Evolutionary conservation across 2,329 filamentous ascomycete genomes (phyloP).

Genomic region (Harringtonia aguacate): DNA sequence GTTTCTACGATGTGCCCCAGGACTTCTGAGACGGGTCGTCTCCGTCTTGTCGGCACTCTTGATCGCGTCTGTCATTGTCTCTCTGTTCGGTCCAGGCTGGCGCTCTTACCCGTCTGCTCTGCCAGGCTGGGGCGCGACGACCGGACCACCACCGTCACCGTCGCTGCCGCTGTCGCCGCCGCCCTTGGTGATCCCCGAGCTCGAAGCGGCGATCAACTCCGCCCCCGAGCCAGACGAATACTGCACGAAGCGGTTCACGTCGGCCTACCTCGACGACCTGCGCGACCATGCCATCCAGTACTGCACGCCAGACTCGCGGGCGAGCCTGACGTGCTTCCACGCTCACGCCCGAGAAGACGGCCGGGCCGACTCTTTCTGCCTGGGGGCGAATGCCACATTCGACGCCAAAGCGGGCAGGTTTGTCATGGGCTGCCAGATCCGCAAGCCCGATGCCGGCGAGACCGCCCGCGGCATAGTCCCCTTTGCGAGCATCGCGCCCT

Average conservation of each 20-base stretch:
- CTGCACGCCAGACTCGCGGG: slow-evolving; percentile 2
- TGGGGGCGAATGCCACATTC: slow-evolving; percentile 1
- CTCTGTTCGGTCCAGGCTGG: too few species aligned
- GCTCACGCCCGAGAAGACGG: slow-evolving; percentile 5
- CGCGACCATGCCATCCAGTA: slow-evolving; percentile 10
- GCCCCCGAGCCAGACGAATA: background rate
- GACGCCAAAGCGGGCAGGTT: slow-evolving; percentile 1
- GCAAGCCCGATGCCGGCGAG: slow-evolving; percentile 3
- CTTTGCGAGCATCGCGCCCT: background rate
- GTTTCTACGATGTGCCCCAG: too few species aligned
- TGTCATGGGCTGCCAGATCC: slow-evolving; percentile 5
- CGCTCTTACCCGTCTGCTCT: too few species aligned
- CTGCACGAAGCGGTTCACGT: slow-evolving; percentile 3
- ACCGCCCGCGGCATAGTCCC: slow-evolving; percentile 3
- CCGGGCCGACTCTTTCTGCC: slow-evolving; percentile 10
- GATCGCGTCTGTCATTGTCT: too few species aligned
- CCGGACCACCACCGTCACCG: too few species aligned
- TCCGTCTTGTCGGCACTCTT: too few species aligned
- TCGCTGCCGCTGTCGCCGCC: too few species aligned
- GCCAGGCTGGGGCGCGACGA: too few species aligned
- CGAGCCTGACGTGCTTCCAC: slow-evolving; percentile 11
- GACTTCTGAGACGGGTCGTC: too few species aligned
- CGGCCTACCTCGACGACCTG: slow-evolving; percentile 8
- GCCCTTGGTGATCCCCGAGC: background rate
- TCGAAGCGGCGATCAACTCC: background rate